Evolutionary conservation across 179 eudicot genomes (phyloP).

Genomic region (Drosera spatulata): DNA sequence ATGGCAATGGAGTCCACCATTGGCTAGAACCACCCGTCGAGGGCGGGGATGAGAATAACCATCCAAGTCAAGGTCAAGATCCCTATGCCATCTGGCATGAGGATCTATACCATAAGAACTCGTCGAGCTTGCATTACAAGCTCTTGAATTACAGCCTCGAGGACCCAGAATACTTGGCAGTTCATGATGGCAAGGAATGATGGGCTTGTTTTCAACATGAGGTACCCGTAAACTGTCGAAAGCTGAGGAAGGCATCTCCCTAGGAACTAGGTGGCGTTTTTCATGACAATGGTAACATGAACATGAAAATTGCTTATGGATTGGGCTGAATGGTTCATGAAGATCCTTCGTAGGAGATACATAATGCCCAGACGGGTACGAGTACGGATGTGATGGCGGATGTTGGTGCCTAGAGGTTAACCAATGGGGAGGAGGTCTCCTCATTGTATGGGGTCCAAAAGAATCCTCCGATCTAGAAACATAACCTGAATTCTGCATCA

Average conservation of each 20-base stretch:
- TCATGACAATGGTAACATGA: conserved; percentile 54
- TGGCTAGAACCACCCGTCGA: conserved; percentile 32
- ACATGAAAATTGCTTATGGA: conserved; percentile 47
- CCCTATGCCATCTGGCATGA: conserved; percentile 40
- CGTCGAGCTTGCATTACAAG: conserved; percentile 16
- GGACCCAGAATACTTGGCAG: conserved; percentile 18
- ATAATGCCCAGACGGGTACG: conserved; percentile 21
- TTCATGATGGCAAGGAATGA: conserved; percentile 24
- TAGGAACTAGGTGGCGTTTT: conserved; percentile 22
- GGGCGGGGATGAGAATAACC: conserved; percentile 33
- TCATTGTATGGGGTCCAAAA: conserved; percentile 31
- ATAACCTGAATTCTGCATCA: conserved; percentile 22
- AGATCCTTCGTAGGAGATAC: conserved; percentile 28
- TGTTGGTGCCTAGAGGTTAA: conserved; percentile 22
- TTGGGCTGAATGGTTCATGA: conserved; percentile 25
- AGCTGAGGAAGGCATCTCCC: conserved; percentile 27
- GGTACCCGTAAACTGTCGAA: conserved; percentile 31
- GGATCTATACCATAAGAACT: conserved; percentile 28
- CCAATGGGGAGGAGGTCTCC: conserved; percentile 36
- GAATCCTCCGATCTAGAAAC: conserved; percentile 35
- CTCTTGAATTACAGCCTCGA: conserved; percentile 23
- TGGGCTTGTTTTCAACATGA: conserved; percentile 24
- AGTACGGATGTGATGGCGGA: conserved; percentile 20
- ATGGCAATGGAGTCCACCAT: conserved; percentile 31
- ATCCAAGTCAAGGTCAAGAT: conserved; percentile 29